phyloP scores from a whole-genome alignment of 83 land plant species.

The Thuja plicata region DNA sequence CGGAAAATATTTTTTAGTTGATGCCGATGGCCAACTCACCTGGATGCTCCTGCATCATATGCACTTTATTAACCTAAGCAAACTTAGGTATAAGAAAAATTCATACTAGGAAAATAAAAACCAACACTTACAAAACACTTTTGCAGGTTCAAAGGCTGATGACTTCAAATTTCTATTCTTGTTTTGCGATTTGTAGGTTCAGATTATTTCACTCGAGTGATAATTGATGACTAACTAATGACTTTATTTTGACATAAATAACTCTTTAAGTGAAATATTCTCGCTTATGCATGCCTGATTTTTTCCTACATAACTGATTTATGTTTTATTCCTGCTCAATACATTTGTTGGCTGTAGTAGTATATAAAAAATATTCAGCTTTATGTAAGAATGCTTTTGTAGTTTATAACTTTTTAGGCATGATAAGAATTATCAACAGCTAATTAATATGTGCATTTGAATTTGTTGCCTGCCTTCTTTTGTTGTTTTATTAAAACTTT shows the following conservation, averaged over 20 bases:
- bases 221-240: neutral
- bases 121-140: no score
- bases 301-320: no score
- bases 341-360: neutral
- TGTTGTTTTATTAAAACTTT: no score
- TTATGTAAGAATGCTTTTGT: neutral
- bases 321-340: no score
- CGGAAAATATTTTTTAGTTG: no score
- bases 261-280: neutral
- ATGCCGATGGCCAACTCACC: no score
- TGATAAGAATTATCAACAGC: neutral
- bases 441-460: neutral
- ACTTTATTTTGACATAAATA: neutral
- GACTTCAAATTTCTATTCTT: neutral
- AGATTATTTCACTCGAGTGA: neutral
- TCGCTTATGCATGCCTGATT: neutral
- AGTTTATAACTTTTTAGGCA: neutral
- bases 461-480: no score
- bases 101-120: no score
- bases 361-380: neutral
- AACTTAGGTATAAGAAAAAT: no score
- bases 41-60: no score
- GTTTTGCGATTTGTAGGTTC: neutral
- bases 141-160: neutral
- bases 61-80: no score